Evolutionary conservation across 306 rosid species (phyloP).

Genomic region (Quercus dentata): DNA sequence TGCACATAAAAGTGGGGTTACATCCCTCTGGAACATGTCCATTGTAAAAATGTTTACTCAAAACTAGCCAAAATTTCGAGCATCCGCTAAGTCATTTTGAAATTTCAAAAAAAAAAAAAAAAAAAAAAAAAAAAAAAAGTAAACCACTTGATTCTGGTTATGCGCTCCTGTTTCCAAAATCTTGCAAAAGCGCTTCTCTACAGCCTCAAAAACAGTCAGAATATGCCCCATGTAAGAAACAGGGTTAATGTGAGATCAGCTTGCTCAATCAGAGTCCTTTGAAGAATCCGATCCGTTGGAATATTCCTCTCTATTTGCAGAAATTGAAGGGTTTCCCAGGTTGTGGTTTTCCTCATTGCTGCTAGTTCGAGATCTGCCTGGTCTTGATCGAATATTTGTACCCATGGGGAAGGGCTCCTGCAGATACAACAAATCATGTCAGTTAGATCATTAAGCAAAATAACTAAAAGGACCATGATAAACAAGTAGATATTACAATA

Average conservation of each 20-base stretch:
- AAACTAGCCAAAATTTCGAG: conserved; percentile 61
- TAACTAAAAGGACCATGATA: conserved; percentile 16
- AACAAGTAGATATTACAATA: conserved; percentile 13
- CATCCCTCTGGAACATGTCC: conserved; percentile 35
- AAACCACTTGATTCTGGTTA: conserved; percentile 42
- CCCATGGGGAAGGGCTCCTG: conserved; percentile 95
- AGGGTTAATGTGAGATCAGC: conserved; percentile 41
- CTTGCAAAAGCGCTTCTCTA: conserved; percentile 49
- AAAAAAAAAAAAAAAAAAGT: conserved; percentile 1
- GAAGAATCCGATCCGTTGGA: conserved; percentile 41
- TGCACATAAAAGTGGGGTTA: conserved; percentile 16
- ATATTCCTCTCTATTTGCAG: conserved; percentile 56
- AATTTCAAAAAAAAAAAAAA: conserved; percentile 27
- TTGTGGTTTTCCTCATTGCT: conserved; percentile 45
- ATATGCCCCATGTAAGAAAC: conserved; percentile 45
- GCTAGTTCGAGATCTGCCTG: conserved; percentile 49
- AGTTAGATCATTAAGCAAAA: conserved; percentile 7
- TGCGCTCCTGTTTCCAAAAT: conserved; percentile 41
- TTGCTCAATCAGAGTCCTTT: conserved; percentile 32
- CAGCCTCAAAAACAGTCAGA: conserved; percentile 39
- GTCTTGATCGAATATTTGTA: conserved; percentile 53
- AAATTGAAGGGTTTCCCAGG: conserved; percentile 47
- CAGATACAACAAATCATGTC: conserved; percentile 11
- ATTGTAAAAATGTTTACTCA: conserved; percentile 33
- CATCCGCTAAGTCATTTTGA: conserved; percentile 39